Evolutionary conservation across 352 stramenopile genomes (phyloP).

Genomic region (Globisporangium orthogonon): DNA sequence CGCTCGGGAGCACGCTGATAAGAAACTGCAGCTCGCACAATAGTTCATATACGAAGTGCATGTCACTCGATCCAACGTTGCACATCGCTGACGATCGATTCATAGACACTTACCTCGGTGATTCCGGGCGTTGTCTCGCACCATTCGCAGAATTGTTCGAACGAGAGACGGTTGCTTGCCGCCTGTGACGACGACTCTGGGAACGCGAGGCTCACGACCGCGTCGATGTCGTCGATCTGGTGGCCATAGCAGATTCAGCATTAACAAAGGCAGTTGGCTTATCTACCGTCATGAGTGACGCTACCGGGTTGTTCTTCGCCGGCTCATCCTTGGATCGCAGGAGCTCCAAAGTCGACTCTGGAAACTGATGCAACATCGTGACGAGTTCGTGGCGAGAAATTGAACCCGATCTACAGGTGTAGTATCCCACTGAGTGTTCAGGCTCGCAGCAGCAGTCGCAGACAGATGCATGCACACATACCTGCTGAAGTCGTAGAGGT

Average conservation of each 20-base stretch:
- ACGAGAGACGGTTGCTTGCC: conserved; percentile 62
- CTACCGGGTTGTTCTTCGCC: conserved; percentile 13
- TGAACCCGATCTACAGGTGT: conserved; percentile 46
- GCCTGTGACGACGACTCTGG: conserved; percentile 18
- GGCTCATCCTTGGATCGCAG: conserved; percentile 39
- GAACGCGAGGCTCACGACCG: conserved; percentile 81
- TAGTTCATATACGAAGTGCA: background rate
- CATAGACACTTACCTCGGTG: conserved; percentile 37
- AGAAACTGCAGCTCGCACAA: conserved; percentile 37
- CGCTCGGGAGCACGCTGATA: conserved; percentile 68
- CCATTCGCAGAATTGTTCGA: conserved; percentile 86
- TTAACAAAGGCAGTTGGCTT: background rate
- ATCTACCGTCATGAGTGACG: background rate
- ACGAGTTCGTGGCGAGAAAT: conserved; percentile 83
- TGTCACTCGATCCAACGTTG: background rate
- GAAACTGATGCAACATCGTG: conserved; percentile 85
- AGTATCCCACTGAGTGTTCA: background rate
- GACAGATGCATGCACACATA: conserved; percentile 9
- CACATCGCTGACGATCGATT: background rate
- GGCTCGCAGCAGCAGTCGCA: background rate
- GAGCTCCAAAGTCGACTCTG: conserved; percentile 57
- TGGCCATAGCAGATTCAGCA: background rate
- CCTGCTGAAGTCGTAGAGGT: conserved; percentile 89
- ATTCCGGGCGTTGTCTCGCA: conserved; percentile 75
- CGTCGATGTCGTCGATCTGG: conserved; percentile 67